Base-by-base conservation (phyloP, 179 eudicot genomes). In the Silene noctiflora region DNA sequence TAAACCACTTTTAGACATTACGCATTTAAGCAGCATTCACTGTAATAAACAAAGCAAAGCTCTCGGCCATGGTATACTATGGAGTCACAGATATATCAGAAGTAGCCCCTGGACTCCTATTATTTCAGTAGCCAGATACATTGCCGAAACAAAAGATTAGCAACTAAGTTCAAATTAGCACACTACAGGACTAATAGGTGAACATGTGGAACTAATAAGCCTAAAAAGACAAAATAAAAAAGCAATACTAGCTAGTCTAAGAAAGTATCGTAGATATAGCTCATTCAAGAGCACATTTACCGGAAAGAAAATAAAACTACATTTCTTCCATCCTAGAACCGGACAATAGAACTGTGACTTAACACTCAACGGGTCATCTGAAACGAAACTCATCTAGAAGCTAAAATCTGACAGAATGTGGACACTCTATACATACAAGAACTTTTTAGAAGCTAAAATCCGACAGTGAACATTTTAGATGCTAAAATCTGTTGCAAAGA, bases 1-100 rank as follows among this genome's bases (percentile, higher is more conserved):
- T 76, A 56, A 73, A 44, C 19, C 69, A 13, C 56, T 4, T 71
- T 75, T 6, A 82, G 66, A 27, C 33, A 77, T 6, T 24, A 75
- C 46, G 13, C 67, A 61, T 53, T 14, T 39, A 39, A 39, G 1
- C 0, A 1, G 1, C 24, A 12, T 16, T 51, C 17, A 51, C 58
- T 51, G 1, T 51, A 51, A 51, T 16, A 51, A 39, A 39, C 46
- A 39, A 39, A 39, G 46, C 46, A 51, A 51, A 19, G 58, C 58
- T 51, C 17, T 4, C 58, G 17, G n/a, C 58, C 58, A 51, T 51
- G 58, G 46, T 39, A 39, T 39, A 1, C 0, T 39, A 39, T 39
- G 46, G 42, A 51, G n/a, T 51, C 58, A 51, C 58, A 16, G 58
- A 51, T 51, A 14, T 51, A 51, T 3, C n/a, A 51, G n/a, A 48